phyloP scores from a whole-genome alignment of 352 stramenopile species.

The Pythium sukuiense region DNA sequence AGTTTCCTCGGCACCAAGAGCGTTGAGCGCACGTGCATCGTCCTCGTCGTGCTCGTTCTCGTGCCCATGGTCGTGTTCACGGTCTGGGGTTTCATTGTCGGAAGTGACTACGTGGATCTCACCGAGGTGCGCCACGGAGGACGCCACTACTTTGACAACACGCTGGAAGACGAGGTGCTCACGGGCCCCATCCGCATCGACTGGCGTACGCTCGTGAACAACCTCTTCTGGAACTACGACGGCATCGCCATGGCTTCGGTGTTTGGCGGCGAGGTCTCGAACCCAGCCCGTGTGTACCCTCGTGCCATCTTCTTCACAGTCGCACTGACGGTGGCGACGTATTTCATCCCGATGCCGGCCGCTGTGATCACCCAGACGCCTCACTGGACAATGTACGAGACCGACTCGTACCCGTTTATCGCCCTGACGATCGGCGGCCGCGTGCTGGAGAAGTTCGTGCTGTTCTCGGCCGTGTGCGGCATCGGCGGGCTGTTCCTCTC shows the following conservation, averaged over 20 bases:
- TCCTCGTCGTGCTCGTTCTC: slow-evolving; percentile 36
- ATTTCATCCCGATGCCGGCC: slow-evolving; percentile 89
- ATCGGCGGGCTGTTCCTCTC: slow-evolving; percentile 89
- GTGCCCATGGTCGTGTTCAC: slow-evolving; percentile 46
- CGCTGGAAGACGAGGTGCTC: slow-evolving; percentile 26
- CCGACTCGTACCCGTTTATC: slow-evolving; percentile 86
- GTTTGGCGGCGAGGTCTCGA: slow-evolving; percentile 90
- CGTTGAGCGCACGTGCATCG: slow-evolving; percentile 33
- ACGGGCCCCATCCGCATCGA: slow-evolving; percentile 47
- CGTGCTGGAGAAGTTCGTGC: slow-evolving; percentile 81
- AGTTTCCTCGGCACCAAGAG: slow-evolving; percentile 39
- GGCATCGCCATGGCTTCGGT: slow-evolving; percentile 90
- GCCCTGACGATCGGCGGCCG: slow-evolving; percentile 76
- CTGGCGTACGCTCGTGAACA: slow-evolving; percentile 90
- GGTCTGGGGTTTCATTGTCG: slow-evolving; percentile 37
- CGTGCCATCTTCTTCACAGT: slow-evolving; percentile 81
- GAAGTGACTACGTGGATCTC: slow-evolving; percentile 38
- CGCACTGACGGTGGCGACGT: slow-evolving; percentile 72
- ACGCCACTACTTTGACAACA: slow-evolving; percentile 23
- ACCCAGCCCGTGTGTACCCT: slow-evolving; percentile 83
- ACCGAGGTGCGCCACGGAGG: slow-evolving; percentile 36
- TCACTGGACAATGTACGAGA: slow-evolving; percentile 71
- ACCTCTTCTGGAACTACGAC: slow-evolving; percentile 96
- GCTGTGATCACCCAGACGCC: slow-evolving; percentile 57
- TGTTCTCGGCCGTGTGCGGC: slow-evolving; percentile 74